phyloP scores from a whole-genome alignment of 495 filamentous ascomycete genomes.

The Neurospora sp. region DNA sequence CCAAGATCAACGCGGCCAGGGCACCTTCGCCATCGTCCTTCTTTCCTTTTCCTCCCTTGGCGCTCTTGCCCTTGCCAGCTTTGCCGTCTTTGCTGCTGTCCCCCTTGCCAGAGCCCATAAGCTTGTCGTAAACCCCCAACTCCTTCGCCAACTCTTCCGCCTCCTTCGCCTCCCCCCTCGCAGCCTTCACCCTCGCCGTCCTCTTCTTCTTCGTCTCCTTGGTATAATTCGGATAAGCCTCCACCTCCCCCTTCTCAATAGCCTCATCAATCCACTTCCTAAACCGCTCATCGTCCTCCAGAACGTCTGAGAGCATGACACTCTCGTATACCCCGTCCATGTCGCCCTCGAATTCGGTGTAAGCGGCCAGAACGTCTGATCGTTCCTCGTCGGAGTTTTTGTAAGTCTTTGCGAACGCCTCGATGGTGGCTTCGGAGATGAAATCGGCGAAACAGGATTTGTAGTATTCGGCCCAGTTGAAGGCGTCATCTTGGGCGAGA shows the following conservation, averaged over 20 bases:
- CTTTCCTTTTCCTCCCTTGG: conserved; percentile 34
- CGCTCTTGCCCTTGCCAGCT: conserved; percentile 15
- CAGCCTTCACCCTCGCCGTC: conserved; percentile 52
- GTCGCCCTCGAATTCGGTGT: conserved; percentile 56
- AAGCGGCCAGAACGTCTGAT: conserved; percentile 65
- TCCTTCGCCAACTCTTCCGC: conserved; percentile 64
- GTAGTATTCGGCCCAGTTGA: conserved; percentile 87
- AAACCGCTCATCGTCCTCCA: conserved; percentile 84
- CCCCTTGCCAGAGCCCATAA: conserved; percentile 27
- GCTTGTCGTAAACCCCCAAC: conserved; percentile 53
- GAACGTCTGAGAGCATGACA: conserved; percentile 75
- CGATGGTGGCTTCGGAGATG: conserved; percentile 56
- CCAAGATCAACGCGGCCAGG: conserved; percentile 33
- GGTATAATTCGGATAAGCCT: conserved; percentile 53
- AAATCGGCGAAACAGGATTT: conserved; percentile 65
- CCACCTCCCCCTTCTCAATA: conserved; percentile 57
- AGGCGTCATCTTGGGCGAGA: conserved; percentile 58
- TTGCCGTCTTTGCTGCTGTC: background rate
- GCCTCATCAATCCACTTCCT: conserved; percentile 73
- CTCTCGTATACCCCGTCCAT: conserved; percentile 66
- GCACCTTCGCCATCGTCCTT: conserved; percentile 30
- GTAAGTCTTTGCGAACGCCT: conserved; percentile 63
- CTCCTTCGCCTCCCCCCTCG: conserved; percentile 57
- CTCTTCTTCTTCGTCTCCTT: conserved; percentile 58
- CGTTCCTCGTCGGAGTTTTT: conserved; percentile 82